Evolutionary conservation across 257 asterid species (phyloP).

Genomic region (Cruciata laevipes): DNA sequence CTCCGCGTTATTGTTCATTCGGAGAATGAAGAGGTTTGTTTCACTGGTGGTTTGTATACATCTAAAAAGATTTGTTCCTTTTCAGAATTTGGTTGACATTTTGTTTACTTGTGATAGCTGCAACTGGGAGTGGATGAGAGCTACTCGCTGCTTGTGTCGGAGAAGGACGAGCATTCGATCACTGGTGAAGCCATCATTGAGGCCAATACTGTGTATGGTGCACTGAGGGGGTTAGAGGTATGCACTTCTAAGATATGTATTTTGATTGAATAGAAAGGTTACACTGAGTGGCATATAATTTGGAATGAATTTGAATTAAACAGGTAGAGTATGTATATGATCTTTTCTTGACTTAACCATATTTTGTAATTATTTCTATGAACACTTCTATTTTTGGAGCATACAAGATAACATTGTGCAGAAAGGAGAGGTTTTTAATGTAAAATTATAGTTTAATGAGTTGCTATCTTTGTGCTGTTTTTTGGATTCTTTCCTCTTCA

Average conservation of each 20-base stretch:
- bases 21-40: conserved; percentile 53
- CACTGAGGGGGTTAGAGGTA: conserved; percentile 89
- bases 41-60: not conserved
- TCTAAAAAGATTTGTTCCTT: not conserved
- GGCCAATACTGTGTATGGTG: conserved; percentile 87
- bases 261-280: not conserved
- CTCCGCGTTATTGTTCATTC: conserved; percentile 51
- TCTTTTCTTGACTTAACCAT: not conserved
- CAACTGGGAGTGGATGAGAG: conserved; percentile 92
- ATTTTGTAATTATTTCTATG: not conserved
- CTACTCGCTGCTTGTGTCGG: conserved; percentile 63
- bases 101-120: conserved; percentile 35
- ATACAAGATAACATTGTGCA: not conserved
- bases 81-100: not conserved
- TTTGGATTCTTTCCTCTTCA: conserved; percentile 27
- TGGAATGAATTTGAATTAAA: not conserved
- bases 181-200: conserved; percentile 59
- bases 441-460: not conserved
- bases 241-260: conserved; percentile 2
- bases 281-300: not conserved
- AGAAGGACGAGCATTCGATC: conserved; percentile 45
- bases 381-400: not conserved
- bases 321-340: not conserved
- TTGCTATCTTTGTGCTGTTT: conserved; percentile 4
- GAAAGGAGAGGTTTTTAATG: not conserved